phyloP scores from a whole-genome alignment of 1,139 yeast species.

The Hemisphaericaspora subhashii region DNA sequence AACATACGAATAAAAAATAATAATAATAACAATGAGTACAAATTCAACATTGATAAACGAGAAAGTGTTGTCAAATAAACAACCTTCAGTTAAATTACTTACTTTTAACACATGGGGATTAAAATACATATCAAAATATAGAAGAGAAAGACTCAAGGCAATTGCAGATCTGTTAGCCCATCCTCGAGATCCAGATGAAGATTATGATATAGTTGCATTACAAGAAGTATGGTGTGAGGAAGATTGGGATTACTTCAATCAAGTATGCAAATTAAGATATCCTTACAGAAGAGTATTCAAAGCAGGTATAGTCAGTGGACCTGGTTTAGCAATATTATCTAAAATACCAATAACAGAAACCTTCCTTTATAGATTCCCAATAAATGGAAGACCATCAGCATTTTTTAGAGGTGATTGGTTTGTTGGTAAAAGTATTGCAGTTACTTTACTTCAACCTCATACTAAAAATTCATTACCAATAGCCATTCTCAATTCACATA shows the following conservation, averaged over 20 bases:
- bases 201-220: constrained; percentile 81
- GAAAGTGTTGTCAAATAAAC: constrained; percentile 2
- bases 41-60: constrained; percentile 3
- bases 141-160: constrained; percentile 66
- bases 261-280: constrained; percentile 44
- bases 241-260: constrained; percentile 71
- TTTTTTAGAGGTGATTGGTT: constrained; percentile 96
- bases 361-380: constrained; percentile 78
- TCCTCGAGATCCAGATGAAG: constrained; percentile 32
- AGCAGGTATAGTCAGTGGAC: constrained; percentile 88
- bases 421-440: constrained; percentile 89
- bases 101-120: constrained; percentile 90
- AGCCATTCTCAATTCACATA: constrained; percentile 85
- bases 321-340: constrained; percentile 85
- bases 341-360: constrained; percentile 81
- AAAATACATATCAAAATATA: constrained; percentile 70
- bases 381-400: constrained; percentile 94
- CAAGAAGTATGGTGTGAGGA: constrained; percentile 92
- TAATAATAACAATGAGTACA: neutral
- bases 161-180: constrained; percentile 68
- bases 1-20: no score
- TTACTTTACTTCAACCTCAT: constrained; percentile 63
- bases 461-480: constrained; percentile 50
- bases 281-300: constrained; percentile 72
- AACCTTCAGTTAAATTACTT: constrained; percentile 42